These are phyloP conservation scores for Thermomyces lanuginosus DNA, from an alignment of 2,329 filamentous ascomycete genomes.

Conservation along the genomic window DNA sequence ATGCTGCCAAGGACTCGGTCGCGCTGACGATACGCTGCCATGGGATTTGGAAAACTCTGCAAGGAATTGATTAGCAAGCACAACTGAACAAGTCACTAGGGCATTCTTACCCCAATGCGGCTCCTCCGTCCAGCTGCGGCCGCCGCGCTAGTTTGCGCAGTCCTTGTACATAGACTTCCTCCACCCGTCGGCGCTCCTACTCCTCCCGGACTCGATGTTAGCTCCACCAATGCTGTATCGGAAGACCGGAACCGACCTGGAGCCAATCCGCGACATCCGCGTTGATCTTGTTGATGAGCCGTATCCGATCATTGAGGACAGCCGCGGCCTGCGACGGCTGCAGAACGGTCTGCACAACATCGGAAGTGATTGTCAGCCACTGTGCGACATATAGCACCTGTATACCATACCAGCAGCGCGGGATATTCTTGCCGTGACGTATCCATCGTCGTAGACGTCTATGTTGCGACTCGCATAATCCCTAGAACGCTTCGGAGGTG, in stretches of 20 bases:
- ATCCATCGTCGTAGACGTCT: constrained; percentile 49
- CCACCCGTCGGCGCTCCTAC: constrained; percentile 84
- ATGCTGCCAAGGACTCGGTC: constrained; percentile 63
- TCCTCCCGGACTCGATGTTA: background rate
- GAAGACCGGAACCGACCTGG: constrained; percentile 86
- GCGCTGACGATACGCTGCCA: constrained; percentile 78
- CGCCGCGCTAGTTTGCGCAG: constrained; percentile 65
- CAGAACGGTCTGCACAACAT: constrained; percentile 49
- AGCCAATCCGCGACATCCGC: constrained; percentile 90
- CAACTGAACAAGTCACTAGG: background rate
- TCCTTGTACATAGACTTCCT: constrained; percentile 73
- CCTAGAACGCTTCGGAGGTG: too few relatives aligned
- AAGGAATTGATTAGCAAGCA: constrained; percentile 4
- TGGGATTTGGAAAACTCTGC: constrained; percentile 71
- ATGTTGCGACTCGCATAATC: too few relatives aligned
- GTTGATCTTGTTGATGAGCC: constrained; percentile 74
- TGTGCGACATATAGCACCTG: constrained; percentile 6
- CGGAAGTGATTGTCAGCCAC: constrained; percentile 6
- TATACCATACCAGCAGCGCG: constrained; percentile 63
- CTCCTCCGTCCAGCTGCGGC: constrained; percentile 55
- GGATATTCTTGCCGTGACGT: constrained; percentile 82
- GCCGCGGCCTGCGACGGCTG: constrained; percentile 67
- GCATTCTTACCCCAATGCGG: constrained; percentile 67
- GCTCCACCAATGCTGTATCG: constrained; percentile 3
- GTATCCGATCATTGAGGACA: constrained; percentile 71